These are phyloP conservation scores for Euclidium syriacum DNA, from an alignment of 345 rosid species.

Conservation along the genomic window DNA sequence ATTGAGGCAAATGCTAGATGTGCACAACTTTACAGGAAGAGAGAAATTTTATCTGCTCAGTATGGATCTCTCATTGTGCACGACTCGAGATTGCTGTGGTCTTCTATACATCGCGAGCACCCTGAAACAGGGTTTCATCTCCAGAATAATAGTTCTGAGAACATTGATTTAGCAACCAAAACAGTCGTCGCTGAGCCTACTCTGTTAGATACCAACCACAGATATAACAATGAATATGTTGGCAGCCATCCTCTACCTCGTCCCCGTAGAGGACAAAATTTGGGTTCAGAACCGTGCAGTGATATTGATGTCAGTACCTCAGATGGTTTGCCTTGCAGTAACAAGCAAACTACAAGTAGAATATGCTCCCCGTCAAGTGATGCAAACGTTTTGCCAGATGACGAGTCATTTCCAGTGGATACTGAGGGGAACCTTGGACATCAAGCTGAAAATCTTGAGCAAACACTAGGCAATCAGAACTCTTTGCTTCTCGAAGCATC, in stretches of 20 bases:
- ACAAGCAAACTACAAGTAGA: slow-evolving; percentile 39
- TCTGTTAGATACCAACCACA: slow-evolving; percentile 21
- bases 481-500: slow-evolving; percentile 74
- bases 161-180: slow-evolving; percentile 38
- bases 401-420: slow-evolving; percentile 49
- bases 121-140: slow-evolving; percentile 35
- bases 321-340: slow-evolving; percentile 56
- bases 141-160: slow-evolving; percentile 33
- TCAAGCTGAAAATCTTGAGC: slow-evolving; percentile 29
- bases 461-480: slow-evolving; percentile 38
- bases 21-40: slow-evolving; percentile 57
- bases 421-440: slow-evolving; percentile 33
- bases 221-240: slow-evolving; percentile 14
- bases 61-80: slow-evolving; percentile 58
- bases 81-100: slow-evolving; percentile 51
- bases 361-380: slow-evolving; percentile 50
- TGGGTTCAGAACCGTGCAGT: slow-evolving; percentile 76
- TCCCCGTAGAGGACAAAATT: slow-evolving; percentile 36
- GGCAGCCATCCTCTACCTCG: slow-evolving; percentile 19
- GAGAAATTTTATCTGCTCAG: slow-evolving; percentile 68
- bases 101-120: slow-evolving; percentile 42
- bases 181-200: slow-evolving; percentile 38
- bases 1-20: slow-evolving; percentile 88
- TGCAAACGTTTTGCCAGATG: slow-evolving; percentile 51
- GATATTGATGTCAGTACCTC: slow-evolving; percentile 88